Base-by-base conservation (phyloP, 148 eudicot species). In the Diospyros kaki region DNA sequence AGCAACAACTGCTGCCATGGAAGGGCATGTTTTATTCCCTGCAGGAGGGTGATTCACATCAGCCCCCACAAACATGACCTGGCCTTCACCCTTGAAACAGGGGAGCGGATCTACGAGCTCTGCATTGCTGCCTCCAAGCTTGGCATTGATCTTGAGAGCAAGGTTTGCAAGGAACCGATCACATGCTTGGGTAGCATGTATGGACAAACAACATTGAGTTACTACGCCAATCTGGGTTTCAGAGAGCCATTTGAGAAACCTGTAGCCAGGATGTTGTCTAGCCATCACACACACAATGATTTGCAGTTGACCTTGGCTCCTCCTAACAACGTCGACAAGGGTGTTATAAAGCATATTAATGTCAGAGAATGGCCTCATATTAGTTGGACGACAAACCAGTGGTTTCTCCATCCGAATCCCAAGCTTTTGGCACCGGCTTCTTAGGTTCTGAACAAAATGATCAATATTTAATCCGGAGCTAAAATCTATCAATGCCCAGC, bases 111-210 rank as follows among this genome's bases (percentile, higher is more conserved):
- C 66, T n/a, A 4, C 39, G 42, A 92, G 92, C 75, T 89, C 88
- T 9, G 77, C 81, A 68, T 89, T 91, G 86, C 88, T 86, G 13
- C 97, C 97, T 10, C 97, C 97, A 9, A 91, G 87, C 78, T 91
- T 89, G 8, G 90, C 97, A 82, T 94, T 94, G 46, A 94, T 90
- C 77, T 94, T 94, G 55, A 91, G 76, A 52, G 87, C 87, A 28
- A 94, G 88, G 46, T 91, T 90, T 43, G 89, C 95, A 62, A 90
- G 74, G 76, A 87, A 90, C 64, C 88, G 93, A 76, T 86, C 89
- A 5, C 68, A 78, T 28, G 67, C 77, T 62, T 83, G 79, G 72
- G 84, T 84, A 3, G 88, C 93, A 43, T 38, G 72, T 15, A 28
- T 38, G 2, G 86, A 82, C 78, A 94, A 79, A 68, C 95, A 91